phyloP scores from a whole-genome alignment of 1,284 basidiomycete species.

The Tilletia caries region DNA sequence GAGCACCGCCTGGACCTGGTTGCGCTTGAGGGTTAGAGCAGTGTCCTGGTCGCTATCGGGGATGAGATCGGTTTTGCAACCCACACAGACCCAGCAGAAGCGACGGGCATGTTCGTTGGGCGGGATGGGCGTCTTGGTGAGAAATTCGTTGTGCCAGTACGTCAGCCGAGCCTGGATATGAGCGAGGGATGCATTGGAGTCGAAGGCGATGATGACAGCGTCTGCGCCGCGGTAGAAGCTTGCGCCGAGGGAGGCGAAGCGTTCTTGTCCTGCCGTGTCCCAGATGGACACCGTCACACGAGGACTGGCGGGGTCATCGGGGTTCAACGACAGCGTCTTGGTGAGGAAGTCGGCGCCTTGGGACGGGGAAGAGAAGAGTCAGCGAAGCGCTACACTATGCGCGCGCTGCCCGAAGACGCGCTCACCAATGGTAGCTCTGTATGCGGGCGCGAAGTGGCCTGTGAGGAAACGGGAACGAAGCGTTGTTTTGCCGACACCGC shows the following conservation, averaged over 20 bases:
- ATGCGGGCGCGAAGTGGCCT: conserved; percentile 28
- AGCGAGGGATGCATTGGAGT: conserved; percentile 21
- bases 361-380: neutral
- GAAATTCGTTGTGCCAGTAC: conserved; percentile 37
- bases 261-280: conserved; percentile 45
- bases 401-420: neutral
- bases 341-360: conserved; percentile 42
- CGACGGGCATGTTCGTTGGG: conserved; percentile 24
- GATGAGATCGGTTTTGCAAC: conserved; percentile 36
- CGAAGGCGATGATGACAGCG: conserved; percentile 40
- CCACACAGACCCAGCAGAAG: conserved; percentile 45
- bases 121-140: conserved; percentile 32
- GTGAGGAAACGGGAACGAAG: conserved; percentile 36
- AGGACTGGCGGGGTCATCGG: conserved; percentile 14
- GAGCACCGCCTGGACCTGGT: conserved; percentile 18
- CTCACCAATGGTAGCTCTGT: conserved; percentile 38
- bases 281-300: conserved; percentile 17
- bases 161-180: conserved; percentile 19
- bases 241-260: conserved; percentile 44
- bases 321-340: conserved; percentile 22
- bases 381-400: neutral
- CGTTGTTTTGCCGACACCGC: conserved; percentile 38
- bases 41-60: neutral
- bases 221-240: conserved; percentile 48
- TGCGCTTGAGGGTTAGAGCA: conserved; percentile 10